These are phyloP conservation scores for Pseudopediastrum boryanum DNA, from an alignment of 139 green algal genomes.

Conservation along the genomic window DNA sequence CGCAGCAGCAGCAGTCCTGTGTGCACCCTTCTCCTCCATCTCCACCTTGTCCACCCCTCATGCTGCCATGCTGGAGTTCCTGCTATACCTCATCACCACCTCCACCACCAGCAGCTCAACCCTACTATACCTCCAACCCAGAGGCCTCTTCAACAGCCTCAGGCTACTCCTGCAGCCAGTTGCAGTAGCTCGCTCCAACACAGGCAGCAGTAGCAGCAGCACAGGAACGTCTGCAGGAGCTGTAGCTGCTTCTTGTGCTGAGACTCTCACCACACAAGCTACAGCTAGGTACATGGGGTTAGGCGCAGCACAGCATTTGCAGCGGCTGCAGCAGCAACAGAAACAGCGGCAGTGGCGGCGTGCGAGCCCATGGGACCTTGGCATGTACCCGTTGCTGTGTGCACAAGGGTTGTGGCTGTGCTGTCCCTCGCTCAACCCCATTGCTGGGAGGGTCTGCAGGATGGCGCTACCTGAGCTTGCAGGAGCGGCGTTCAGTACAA, in stretches of 20 bases:
- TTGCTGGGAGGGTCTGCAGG: constrained; percentile 1
- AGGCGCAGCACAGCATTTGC: no score
- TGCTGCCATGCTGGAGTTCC: constrained; percentile 28
- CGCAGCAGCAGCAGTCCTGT: background rate
- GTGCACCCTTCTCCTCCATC: background rate
- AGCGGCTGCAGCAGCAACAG: constrained; percentile 16
- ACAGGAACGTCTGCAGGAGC: background rate
- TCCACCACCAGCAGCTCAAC: constrained; percentile 22
- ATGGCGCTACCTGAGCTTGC: background rate
- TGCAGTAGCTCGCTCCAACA: background rate
- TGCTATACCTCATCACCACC: constrained; percentile 17
- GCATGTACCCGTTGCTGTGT: constrained; percentile 14
- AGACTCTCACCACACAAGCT: background rate
- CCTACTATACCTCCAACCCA: no score
- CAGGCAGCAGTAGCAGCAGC: constrained; percentile 6
- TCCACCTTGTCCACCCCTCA: background rate
- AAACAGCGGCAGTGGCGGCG: background rate
- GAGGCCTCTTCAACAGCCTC: no score
- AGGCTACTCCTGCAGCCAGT: background rate
- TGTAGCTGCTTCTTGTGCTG: background rate
- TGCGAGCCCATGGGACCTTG: background rate
- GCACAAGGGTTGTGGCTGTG: constrained; percentile 8
- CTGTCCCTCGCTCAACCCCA: constrained; percentile 2
- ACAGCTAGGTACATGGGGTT: no score
- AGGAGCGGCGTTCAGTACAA: background rate